Base-by-base conservation (phyloP, 495 filamentous ascomycete species). In the Aspergillus nidulans region DNA sequence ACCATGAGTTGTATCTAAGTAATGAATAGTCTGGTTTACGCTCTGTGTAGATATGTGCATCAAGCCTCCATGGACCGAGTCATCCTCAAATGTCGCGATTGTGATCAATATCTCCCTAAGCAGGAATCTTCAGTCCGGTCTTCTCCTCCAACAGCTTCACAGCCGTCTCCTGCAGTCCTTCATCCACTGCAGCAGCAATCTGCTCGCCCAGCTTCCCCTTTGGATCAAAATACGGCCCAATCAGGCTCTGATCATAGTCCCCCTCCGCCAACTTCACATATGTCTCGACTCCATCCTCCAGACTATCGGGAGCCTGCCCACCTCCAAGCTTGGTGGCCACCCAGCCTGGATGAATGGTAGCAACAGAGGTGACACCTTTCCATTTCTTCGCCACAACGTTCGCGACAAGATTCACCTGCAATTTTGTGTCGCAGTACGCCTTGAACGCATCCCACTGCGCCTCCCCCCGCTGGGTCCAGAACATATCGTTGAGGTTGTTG, bases 221-320 rank as follows among this genome's bases (percentile, higher is more conserved):
- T 5, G 60, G 60, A n/a, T 59, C 60, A 51, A 56, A 63, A 25
- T 63, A 63, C 2, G 56, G 48, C 24, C 51, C 60, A 0, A 49
- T 55, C 12, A 56, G 49, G 23, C 52, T 52, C 25, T 59, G 56
- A 54, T 63, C 60, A 51, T 63, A 63, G 38, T 63, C 60, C 10
- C 60, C 60, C 38, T 59, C 60, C 0, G 60, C 60, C n/a, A 63
- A 49, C 60, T 59, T 63, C 38, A 63, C 49, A 43, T 63, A 63
- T n/a, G 60, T 63, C 53, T 63, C 53, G 10, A 63, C 53, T 12
- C 60, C 60, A 59, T 63, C 60, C 52, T 63, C 56, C 56, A 63
- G 21, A 36, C 59, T 55, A 36, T 59, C 60, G 18, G 60, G 46
- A 12, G 45, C 60, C 15, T 45, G 21, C 13, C 21, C 7, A 8